phyloP scores from a whole-genome alignment of 1,139 yeast genomes.

The Yamadazyma triangularis region DNA sequence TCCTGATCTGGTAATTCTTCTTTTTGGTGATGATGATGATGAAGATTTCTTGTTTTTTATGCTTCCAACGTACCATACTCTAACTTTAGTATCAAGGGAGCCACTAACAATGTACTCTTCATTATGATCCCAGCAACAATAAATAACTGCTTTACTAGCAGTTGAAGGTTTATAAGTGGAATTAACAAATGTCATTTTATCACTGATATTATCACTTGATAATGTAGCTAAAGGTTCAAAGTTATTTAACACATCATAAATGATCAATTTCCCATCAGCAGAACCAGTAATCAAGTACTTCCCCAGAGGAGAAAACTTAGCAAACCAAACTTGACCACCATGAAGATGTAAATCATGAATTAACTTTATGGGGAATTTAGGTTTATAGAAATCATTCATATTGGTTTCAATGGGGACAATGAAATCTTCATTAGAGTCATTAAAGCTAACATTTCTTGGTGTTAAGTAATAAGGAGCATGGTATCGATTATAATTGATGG shows the following conservation, averaged over 20 bases:
- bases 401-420: constrained; percentile 11
- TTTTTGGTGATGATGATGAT: constrained; percentile 19
- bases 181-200: constrained; percentile 24
- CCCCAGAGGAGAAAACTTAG: constrained; percentile 77
- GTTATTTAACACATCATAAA: constrained; percentile 60
- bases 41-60: constrained; percentile 15
- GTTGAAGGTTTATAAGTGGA: constrained; percentile 20
- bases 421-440: constrained; percentile 8
- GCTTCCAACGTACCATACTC: constrained; percentile 60
- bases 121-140: constrained; percentile 69
- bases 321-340: constrained; percentile 79
- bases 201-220: constrained; percentile 28
- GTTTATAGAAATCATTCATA: constrained; percentile 15
- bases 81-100: constrained; percentile 61
- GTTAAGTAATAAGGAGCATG: constrained; percentile 34
- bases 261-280: constrained; percentile 57
- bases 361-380: constrained; percentile 44
- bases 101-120: constrained; percentile 66
- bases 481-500: constrained; percentile 23
- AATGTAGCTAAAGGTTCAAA: constrained; percentile 42
- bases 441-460: constrained; percentile 15
- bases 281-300: constrained; percentile 72
- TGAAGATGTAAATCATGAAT: constrained; percentile 46
- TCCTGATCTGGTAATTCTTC: constrained; percentile 15
- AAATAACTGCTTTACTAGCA: constrained; percentile 54